Percentiles rank a stretch among this genome's conserved stretches.
These are phyloP conservation scores for Gaeumannomyces tritici DNA, from an alignment of 2,329 filamentous ascomycete species.

Conservation along the genomic window DNA sequence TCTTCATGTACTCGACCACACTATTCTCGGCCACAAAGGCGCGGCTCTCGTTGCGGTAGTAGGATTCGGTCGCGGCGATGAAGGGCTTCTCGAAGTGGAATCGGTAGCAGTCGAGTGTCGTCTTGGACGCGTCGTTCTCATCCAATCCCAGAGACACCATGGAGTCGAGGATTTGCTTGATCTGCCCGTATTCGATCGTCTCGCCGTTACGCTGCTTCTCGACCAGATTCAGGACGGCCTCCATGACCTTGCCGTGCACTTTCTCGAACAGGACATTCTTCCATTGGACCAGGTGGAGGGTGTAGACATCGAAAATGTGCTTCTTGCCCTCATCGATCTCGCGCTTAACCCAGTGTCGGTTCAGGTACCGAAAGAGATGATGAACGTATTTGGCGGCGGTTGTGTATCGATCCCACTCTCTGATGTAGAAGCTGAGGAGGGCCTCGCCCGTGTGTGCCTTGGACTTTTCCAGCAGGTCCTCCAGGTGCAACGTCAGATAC, in stretches of 20 bases:
- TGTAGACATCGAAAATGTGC: constrained; percentile 96
- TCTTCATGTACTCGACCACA: constrained; percentile 99
- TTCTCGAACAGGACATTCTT: constrained; percentile 79
- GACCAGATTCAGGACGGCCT: constrained; percentile 84
- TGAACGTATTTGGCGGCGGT: constrained; percentile 95
- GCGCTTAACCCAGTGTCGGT: constrained; percentile 96
- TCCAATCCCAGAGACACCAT: constrained; percentile 93
- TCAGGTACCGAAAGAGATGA: constrained; percentile 91
- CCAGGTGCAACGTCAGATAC: constrained; percentile 73
- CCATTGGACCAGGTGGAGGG: constrained; percentile 91
- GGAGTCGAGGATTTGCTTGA: constrained; percentile 93
- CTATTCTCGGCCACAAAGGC: constrained; percentile 94
- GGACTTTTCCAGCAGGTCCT: constrained; percentile 60
- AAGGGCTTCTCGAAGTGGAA: constrained; percentile 90
- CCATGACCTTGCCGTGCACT: constrained; percentile 86
- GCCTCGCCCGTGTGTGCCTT: constrained; percentile 81
- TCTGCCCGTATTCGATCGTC: constrained; percentile 93
- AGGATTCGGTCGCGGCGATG: constrained; percentile 70
- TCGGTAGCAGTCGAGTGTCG: constrained; percentile 90
- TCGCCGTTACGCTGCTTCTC: constrained; percentile 97
- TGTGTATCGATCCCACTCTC: constrained; percentile 94
- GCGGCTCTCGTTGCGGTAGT: constrained; percentile 87
- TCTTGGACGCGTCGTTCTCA: constrained; percentile 85
- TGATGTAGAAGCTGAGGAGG: constrained; percentile 84
- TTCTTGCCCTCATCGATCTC: constrained; percentile 99